Evolutionary conservation across 164 flowering plant genomes (phyloP).

Genomic region (Vitis labrusca): DNA sequence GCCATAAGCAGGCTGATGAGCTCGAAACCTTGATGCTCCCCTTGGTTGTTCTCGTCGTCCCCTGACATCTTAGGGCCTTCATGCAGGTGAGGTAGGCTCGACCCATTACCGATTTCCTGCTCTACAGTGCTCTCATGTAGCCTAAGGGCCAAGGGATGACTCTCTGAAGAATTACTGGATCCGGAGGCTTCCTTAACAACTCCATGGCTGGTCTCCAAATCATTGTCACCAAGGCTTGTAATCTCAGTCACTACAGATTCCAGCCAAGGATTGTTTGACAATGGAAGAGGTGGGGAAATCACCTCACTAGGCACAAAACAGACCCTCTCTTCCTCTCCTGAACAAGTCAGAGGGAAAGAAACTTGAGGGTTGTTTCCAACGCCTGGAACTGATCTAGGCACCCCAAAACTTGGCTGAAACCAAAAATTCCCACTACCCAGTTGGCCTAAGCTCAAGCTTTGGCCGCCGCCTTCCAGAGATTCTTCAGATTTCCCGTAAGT

Average conservation of each 20-base stretch:
- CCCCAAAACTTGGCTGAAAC: constrained; percentile 53
- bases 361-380: constrained; percentile 30
- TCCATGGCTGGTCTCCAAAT: constrained; percentile 42
- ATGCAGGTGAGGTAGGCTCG: constrained; percentile 36
- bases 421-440: constrained; percentile 54
- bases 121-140: constrained; percentile 34
- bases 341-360: constrained; percentile 47
- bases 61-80: constrained; percentile 22
- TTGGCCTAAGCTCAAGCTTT: constrained; percentile 43
- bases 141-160: constrained; percentile 41
- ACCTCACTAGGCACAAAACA: constrained; percentile 51
- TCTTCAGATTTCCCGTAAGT: constrained; percentile 22
- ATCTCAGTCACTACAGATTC: constrained; percentile 64
- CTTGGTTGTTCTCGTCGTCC: constrained; percentile 16
- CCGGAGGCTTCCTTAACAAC: constrained; percentile 43
- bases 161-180: constrained; percentile 73
- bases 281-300: constrained; percentile 40
- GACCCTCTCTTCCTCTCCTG: constrained; percentile 57
- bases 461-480: constrained; percentile 24
- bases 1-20: constrained; percentile 64
- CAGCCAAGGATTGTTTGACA: constrained; percentile 57
- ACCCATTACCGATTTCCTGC: constrained; percentile 62
- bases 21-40: constrained; percentile 67
- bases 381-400: constrained; percentile 24
- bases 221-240: constrained; percentile 56